A percentile compares a stretch with the other conserved stretches of the same genome.
Evolutionary conservation across 345 rosid genomes (phyloP).

Genomic region (Conringia planisiliqua): DNA sequence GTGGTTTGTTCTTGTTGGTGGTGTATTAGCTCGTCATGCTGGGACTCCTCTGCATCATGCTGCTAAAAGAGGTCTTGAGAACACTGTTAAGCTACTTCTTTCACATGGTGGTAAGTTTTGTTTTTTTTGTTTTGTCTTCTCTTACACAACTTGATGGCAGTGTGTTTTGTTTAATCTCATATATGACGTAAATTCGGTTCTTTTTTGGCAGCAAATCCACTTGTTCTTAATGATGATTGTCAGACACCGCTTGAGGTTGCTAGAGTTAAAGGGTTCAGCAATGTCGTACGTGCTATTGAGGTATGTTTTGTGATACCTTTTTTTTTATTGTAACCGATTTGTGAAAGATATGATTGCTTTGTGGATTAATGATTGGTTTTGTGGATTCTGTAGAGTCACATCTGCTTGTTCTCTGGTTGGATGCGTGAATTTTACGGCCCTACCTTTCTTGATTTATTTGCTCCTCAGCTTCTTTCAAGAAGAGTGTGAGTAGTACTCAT

Average conservation of each 20-base stretch:
- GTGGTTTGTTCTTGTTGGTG: background rate
- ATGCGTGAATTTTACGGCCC: slow-evolving; percentile 88
- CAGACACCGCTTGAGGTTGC: slow-evolving; percentile 91
- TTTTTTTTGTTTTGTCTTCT: background rate
- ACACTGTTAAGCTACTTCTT: slow-evolving; percentile 75
- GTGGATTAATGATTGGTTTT: background rate
- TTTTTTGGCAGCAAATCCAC: slow-evolving; percentile 63
- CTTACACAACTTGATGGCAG: background rate
- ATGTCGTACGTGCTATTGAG: slow-evolving; percentile 87
- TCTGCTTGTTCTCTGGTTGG: slow-evolving; percentile 92
- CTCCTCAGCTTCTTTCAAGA: slow-evolving; percentile 83
- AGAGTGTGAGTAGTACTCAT: slow-evolving; percentile 59
- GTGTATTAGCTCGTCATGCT: slow-evolving; percentile 60
- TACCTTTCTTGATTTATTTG: slow-evolving; percentile 75
- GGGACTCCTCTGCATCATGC: slow-evolving; percentile 99
- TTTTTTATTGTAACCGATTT: background rate
- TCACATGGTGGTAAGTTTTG: slow-evolving; percentile 62
- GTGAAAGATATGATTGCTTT: background rate
- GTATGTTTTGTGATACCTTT: slow-evolving; percentile 32
- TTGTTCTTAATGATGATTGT: slow-evolving; percentile 83
- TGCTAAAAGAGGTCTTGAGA: slow-evolving; percentile 84
- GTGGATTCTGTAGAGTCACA: slow-evolving; percentile 49
- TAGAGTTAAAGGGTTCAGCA: slow-evolving; percentile 64
- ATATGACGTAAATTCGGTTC: too few species aligned
- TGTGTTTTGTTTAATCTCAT: too few species aligned